Conservation (phyloP, 2,329 filamentous ascomycete species). For the Ceratocystis eucalypticola region DNA sequence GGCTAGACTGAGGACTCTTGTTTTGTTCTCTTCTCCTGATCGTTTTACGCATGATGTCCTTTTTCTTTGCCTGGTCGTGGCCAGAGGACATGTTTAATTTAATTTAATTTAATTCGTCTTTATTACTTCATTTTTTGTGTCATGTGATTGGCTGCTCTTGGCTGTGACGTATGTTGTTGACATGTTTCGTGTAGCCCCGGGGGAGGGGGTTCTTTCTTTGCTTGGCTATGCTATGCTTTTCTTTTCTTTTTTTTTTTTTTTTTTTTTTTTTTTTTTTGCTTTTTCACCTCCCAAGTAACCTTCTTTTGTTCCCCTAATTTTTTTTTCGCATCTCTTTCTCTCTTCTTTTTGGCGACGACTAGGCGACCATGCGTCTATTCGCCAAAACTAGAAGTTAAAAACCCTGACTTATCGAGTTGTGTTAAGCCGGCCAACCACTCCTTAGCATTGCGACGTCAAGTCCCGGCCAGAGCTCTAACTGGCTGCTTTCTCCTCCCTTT, state of each 20-base stretch:
- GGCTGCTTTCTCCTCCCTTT: background rate
- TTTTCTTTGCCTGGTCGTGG: background rate
- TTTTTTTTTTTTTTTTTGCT: too few relatives aligned
- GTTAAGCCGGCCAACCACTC: background rate
- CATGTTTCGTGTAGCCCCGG: background rate
- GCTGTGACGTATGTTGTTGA: background rate
- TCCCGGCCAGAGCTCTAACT: background rate
- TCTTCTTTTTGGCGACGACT: background rate
- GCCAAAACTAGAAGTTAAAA: too few relatives aligned
- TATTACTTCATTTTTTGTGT: background rate
- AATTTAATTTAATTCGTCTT: background rate
- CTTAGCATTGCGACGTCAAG: background rate
- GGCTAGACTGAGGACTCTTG: background rate
- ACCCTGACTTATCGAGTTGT: too few relatives aligned
- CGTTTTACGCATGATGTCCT: background rate
- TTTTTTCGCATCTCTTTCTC: too few relatives aligned
- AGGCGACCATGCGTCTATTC: too few relatives aligned
- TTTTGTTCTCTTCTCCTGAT: background rate
- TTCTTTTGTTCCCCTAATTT: too few relatives aligned
- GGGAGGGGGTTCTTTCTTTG: too few relatives aligned
- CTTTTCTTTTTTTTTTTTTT: too few relatives aligned
- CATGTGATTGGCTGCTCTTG: background rate
- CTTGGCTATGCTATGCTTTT: too few relatives aligned
- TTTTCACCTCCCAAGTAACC: too few relatives aligned
- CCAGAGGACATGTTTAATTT: background rate